Base-by-base conservation (phyloP, 768 basidiomycete genomes). In the Lactifluus subvellereus region DNA sequence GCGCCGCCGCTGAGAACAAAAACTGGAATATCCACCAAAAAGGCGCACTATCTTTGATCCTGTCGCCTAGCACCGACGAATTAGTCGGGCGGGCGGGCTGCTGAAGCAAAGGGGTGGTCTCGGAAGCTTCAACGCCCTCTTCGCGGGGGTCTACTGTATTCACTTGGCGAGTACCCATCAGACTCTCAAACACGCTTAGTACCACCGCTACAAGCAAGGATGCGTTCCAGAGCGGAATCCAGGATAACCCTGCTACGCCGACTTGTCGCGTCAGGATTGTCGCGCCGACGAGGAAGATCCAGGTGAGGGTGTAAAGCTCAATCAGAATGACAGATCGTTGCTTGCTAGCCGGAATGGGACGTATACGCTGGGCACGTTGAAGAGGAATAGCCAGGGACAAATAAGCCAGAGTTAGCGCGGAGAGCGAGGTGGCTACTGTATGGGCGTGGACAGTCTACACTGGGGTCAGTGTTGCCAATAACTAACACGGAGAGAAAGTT, bases 1-100 rank as follows among this genome's bases (percentile, higher is more conserved):
- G 76, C 2, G 81, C 76, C 0, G 84, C 81, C 2, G 88, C 77
- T 1, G 80, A 75, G 6, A 86, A 62, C 4, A 87, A 53, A 45
- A 86, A 69, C 69, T 89, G 85, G 45, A 80, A 64, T 47, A 85
- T 79, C 87, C 88, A 89, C 76, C 79, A 79, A 11, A 77, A 75
- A 30, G 73, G 67, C 61, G 73, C 72, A 13, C 71, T 67, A 14
- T 71, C 67, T 42, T 67, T 57, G 35, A 9, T 35, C 37, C 27
- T 38, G 54, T 62, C 60, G 30, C 61, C 57, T n/a, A 50, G n/a
- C 9, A 33, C 35, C 22, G 48, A 38, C 14, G 61, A 49, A 11
- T n/a, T n/a, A 22, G 51, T 62, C 14, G 32, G 37, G 37, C 40
- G 20, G 16, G 27, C 37, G 37, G 20, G 37, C 13, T 54, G 56